phyloP scores from a whole-genome alignment of 495 filamentous ascomycete species.

The Neurospora sp. region DNA sequence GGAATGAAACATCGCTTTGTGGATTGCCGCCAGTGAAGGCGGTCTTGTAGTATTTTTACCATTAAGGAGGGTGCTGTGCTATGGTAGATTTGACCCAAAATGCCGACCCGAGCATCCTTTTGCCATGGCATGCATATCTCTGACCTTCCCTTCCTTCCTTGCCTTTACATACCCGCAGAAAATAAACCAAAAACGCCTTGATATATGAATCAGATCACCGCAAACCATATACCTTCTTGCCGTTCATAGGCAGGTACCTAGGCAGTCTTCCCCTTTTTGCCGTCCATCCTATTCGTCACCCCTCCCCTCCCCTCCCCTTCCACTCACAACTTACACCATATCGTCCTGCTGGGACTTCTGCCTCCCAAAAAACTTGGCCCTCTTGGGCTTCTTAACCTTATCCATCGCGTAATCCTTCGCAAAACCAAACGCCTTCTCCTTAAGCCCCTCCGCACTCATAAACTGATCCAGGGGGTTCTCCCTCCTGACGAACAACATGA shows the following conservation, averaged over 20 bases:
- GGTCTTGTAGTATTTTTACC: neutral
- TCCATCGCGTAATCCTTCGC: neutral
- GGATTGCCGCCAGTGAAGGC: neutral
- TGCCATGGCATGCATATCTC: neutral
- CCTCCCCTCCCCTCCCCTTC: neutral
- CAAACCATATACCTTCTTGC: neutral
- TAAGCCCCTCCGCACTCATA: neutral
- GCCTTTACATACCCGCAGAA: too few relatives aligned
- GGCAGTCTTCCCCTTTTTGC: neutral
- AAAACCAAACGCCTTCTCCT: neutral
- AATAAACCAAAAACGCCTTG: neutral
- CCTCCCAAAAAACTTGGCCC: neutral
- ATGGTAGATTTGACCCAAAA: neutral
- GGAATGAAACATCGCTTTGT: too few relatives aligned
- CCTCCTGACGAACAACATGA: slow-evolving; percentile 1
- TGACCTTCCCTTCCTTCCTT: too few relatives aligned
- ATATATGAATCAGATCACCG: neutral
- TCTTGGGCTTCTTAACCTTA: neutral
- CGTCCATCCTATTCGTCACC: neutral
- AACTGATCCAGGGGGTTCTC: neutral
- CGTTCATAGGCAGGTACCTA: neutral
- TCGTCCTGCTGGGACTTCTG: neutral
- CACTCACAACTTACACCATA: neutral
- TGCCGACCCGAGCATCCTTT: neutral
- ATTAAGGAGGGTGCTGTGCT: neutral